phyloP scores from a whole-genome alignment of 208 protist species.

The Wallacemonas sp. region DNA sequence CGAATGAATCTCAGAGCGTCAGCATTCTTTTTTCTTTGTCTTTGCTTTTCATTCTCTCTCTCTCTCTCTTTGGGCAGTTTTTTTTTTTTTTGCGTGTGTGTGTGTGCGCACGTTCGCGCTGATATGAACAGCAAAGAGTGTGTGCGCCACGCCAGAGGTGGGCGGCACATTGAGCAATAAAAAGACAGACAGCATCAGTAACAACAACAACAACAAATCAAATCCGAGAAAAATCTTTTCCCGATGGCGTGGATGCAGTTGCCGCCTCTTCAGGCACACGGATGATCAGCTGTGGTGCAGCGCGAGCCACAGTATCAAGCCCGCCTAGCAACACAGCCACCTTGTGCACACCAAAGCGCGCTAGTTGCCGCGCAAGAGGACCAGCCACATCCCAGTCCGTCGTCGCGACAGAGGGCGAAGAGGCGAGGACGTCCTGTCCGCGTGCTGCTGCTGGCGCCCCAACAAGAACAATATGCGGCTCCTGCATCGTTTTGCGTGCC shows the following conservation, averaged over 20 bases:
- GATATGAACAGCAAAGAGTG: too few species aligned
- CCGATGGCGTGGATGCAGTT: neutral
- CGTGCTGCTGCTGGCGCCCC: too few species aligned
- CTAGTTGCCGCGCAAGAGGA: conserved; percentile 48
- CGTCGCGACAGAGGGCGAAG: neutral
- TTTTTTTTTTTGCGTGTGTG: neutral
- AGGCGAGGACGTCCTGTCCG: neutral
- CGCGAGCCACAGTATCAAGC: conserved; percentile 30
- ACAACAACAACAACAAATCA: conserved; percentile 5
- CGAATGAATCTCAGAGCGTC: too few species aligned
- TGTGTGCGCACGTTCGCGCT: too few species aligned
- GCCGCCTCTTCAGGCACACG: conserved; percentile 8
- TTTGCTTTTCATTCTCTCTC: neutral
- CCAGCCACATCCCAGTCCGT: conserved; percentile 27
- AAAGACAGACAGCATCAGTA: too few species aligned
- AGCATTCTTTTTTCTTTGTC: conserved; percentile 18
- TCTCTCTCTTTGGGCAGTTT: neutral
- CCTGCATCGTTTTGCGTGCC: conserved; percentile 24
- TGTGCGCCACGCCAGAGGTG: too few species aligned
- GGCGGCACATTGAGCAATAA: too few species aligned
- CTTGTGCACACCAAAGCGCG: conserved; percentile 51
- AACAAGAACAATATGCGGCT: conserved; percentile 44
- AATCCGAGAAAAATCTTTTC: too few species aligned
- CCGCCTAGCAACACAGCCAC: conserved; percentile 67
- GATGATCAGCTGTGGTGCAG: conserved; percentile 48